Percentiles rank a stretch among this genome's conserved stretches.
Conservation (phyloP, 108 stramenopile species). For the Fragilaria crotonensis region DNA sequence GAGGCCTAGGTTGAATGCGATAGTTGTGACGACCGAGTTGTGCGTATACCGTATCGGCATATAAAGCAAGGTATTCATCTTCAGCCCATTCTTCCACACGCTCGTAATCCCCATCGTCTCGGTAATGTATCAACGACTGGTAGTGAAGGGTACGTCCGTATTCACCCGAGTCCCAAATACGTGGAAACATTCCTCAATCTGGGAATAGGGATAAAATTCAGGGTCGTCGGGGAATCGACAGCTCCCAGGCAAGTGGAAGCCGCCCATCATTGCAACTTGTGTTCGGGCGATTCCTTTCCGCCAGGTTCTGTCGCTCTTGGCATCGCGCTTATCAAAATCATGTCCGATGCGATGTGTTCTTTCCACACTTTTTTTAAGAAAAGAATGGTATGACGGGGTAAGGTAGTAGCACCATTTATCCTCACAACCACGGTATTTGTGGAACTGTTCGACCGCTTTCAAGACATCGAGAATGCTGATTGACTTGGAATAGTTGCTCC, state of each 20-base stretch:
- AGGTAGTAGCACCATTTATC: conserved; percentile 13
- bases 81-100: background rate
- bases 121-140: background rate
- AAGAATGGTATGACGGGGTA: conserved; percentile 1
- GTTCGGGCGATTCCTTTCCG: background rate
- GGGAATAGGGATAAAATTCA: too few relatives aligned
- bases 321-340: background rate
- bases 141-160: too few relatives aligned
- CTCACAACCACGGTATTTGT: conserved; percentile 6
- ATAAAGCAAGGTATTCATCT: background rate
- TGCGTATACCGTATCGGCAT: too few relatives aligned
- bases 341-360: background rate
- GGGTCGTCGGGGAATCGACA: background rate
- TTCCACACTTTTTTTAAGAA: background rate
- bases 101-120: background rate
- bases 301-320: background rate
- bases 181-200: too few relatives aligned
- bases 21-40: too few relatives aligned
- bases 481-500: background rate
- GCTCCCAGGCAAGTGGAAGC: conserved; percentile 1
- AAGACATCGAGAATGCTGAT: background rate
- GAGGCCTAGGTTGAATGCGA: too few relatives aligned
- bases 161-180: too few relatives aligned
- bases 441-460: conserved; percentile 5
- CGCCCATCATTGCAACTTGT: conserved; percentile 1